Conservation (phyloP, 2,329 filamentous ascomycete species). For the Tricladium varicosporioides region DNA sequence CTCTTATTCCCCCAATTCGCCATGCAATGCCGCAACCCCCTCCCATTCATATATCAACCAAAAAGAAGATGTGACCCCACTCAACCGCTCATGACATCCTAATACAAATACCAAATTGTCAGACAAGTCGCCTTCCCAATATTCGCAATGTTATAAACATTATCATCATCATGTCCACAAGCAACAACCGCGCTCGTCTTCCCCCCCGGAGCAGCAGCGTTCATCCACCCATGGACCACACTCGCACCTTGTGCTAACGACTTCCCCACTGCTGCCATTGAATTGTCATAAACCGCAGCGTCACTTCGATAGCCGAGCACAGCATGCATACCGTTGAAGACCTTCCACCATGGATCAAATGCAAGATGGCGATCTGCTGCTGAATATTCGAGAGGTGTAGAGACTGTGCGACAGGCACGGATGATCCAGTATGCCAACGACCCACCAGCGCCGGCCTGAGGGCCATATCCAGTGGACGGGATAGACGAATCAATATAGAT, state of each 20-base stretch:
- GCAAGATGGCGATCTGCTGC: not conserved
- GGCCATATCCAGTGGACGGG: not conserved
- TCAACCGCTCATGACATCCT: not conserved
- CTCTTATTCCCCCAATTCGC: no score
- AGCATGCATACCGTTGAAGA: conserved; percentile 8
- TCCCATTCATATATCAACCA: no score
- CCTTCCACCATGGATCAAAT: conserved; percentile 1
- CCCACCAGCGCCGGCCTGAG: not conserved
- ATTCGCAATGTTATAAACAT: conserved; percentile 9
- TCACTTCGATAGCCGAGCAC: conserved; percentile 5
- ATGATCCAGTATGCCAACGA: not conserved
- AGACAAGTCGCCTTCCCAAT: conserved; percentile 5
- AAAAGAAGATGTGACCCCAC: no score
- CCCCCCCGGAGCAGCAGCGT: conserved; percentile 2
- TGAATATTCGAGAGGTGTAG: not conserved
- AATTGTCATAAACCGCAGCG: conserved; percentile 1
- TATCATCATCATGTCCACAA: conserved; percentile 9
- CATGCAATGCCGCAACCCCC: no score
- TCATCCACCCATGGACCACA: conserved; percentile 6
- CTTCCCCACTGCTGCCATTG: not conserved
- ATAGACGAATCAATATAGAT: not conserved
- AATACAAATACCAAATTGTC: not conserved
- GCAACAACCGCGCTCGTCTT: not conserved
- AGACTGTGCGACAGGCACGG: not conserved
- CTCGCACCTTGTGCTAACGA: conserved; percentile 4